Base-by-base conservation (phyloP, 2,329 filamentous ascomycete species). In the Colletotrichum ledebouriae region DNA sequence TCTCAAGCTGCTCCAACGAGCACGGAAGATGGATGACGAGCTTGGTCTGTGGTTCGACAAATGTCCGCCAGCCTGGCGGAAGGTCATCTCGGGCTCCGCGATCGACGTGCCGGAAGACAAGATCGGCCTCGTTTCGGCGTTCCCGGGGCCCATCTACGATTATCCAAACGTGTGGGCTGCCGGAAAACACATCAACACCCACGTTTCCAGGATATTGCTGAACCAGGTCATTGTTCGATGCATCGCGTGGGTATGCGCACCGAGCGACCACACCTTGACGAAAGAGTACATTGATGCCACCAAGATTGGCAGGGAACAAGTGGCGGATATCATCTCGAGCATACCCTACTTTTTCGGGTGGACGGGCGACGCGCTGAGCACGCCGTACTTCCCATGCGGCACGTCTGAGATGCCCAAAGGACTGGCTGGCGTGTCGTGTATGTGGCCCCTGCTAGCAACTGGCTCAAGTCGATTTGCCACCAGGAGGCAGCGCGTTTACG, bases 91-190 rank as follows among this genome's bases (percentile, higher is more conserved):
- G 1, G 71, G 72, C 3, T 71, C 64, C 22, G 72, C 72, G 9
- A 65, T 55, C 13, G 53, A 67, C 2, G 58, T 72, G 15, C 42
- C 70, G 2, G 72, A 73, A 10, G 67, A 71, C 44, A 50, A 63
- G 60, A 61, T 73, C 5, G 60, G 46, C 6, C 57, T 53, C 9
- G 67, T 69, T 4, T 59, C 63, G 25, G 70, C 71, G 13, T 74
- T 71, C n/a, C 73, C 73, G 0, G 71, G 72, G 4, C 63, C 68
- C 0, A 50, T 74, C 7, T 73, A 65, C 44, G 65, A 67, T 6
- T 74, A 71, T 39, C 72, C 72, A 10, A 72, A 73, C 44, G 66
- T 74, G 9, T 74, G 72, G 72, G 71, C 72, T 3, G 73, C 73
- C 6, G 72, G 71, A 4, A 74, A 74, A 52, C 72, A 73, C 17